Evolutionary conservation across 495 filamentous ascomycete genomes (phyloP).

Genomic region (Penicillium simplicissimum): DNA sequence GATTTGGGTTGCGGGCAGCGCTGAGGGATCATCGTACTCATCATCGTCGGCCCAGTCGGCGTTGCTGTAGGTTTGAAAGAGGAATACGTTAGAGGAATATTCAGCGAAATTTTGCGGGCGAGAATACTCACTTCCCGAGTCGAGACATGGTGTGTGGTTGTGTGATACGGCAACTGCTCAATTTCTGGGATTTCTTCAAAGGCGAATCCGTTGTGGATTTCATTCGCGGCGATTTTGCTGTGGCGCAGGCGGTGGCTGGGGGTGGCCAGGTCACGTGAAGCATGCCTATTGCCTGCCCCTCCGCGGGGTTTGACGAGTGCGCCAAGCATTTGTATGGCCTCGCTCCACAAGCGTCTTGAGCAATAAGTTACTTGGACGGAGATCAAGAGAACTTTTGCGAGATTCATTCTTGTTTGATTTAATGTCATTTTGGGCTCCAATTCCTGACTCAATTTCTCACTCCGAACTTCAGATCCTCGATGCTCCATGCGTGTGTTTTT

Average conservation of each 20-base stretch:
- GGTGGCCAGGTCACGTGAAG: conserved; percentile 27
- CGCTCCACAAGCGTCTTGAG: background rate
- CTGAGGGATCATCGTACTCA: conserved; percentile 77
- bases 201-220: conserved; percentile 54
- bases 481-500: too few relatives aligned
- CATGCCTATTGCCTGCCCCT: conserved; percentile 1
- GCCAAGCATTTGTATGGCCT: background rate
- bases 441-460: too few relatives aligned
- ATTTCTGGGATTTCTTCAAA: conserved; percentile 50
- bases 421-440: too few relatives aligned
- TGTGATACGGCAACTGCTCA: conserved; percentile 36
- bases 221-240: conserved; percentile 39
- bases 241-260: conserved; percentile 44
- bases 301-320: conserved; percentile 3
- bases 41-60: conserved; percentile 98
- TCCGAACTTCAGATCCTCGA: too few relatives aligned
- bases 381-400: too few relatives aligned
- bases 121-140: conserved; percentile 46
- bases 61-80: conserved; percentile 45
- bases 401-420: too few relatives aligned
- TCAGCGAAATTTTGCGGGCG: background rate
- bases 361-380: too few relatives aligned
- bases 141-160: conserved; percentile 47
- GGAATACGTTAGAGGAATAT: conserved; percentile 23
- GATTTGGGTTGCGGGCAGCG: conserved; percentile 80